Evolutionary conservation across 306 rosid species (phyloP).

Genomic region (Mimosa pudica): DNA sequence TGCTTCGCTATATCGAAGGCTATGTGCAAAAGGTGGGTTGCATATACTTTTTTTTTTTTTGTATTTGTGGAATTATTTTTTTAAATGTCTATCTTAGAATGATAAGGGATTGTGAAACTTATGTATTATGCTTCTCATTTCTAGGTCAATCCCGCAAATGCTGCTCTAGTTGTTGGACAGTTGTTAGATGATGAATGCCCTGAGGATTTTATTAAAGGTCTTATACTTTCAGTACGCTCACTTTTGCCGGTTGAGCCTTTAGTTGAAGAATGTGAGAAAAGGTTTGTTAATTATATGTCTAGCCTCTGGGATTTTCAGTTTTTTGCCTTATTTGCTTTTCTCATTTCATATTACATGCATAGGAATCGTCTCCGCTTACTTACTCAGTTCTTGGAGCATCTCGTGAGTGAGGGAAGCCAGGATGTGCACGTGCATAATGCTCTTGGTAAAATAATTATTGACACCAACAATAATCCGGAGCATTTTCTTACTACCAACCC

Average conservation of each 20-base stretch:
- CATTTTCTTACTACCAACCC: slow-evolving; percentile 98
- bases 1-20: slow-evolving; percentile 97
- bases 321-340: slow-evolving; percentile 17
- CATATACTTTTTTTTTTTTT: background rate
- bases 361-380: slow-evolving; percentile 95
- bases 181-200: slow-evolving; percentile 96
- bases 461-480: slow-evolving; percentile 95
- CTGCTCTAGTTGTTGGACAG: slow-evolving; percentile 94
- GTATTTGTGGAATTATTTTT: slow-evolving; percentile 39
- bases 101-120: slow-evolving; percentile 5
- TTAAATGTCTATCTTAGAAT: slow-evolving; percentile 10
- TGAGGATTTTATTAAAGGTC: slow-evolving; percentile 94
- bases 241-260: slow-evolving; percentile 97
- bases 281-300: slow-evolving; percentile 48
- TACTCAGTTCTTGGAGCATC: slow-evolving; percentile 97
- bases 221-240: slow-evolving; percentile 96
- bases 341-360: slow-evolving; percentile 32
- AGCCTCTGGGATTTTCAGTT: slow-evolving; percentile 27
- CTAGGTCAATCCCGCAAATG: slow-evolving; percentile 94
- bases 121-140: slow-evolving; percentile 32
- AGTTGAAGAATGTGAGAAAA: slow-evolving; percentile 96
- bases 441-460: slow-evolving; percentile 90
- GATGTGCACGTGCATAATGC: slow-evolving; percentile 98
- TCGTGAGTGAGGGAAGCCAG: slow-evolving; percentile 99
- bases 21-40: slow-evolving; percentile 81